A percentile compares a stretch with the other conserved stretches of the same genome.
These are phyloP conservation scores for Musa acuminata DNA, from an alignment of 176 grass and related monocot species.

Conservation along the genomic window DNA sequence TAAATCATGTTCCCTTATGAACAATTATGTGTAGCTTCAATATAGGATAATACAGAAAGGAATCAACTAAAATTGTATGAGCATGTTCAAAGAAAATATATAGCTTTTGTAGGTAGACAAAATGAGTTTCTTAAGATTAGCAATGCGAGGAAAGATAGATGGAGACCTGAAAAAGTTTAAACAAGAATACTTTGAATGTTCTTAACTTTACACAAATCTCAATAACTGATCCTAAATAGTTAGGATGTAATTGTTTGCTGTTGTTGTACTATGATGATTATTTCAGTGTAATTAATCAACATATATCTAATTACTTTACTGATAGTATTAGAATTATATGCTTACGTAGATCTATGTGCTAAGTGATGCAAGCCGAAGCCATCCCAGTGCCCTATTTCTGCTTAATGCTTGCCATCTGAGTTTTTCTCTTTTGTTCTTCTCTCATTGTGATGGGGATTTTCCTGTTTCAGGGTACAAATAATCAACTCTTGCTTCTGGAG, in stretches of 20 bases:
- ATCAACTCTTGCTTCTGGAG: conserved; percentile 58
- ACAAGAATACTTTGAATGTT: too few relatives aligned
- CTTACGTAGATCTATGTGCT: background rate
- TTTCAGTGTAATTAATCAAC: background rate
- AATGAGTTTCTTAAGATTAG: too few relatives aligned
- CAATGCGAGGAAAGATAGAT: too few relatives aligned
- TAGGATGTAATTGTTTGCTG: too few relatives aligned
- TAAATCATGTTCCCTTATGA: too few relatives aligned
- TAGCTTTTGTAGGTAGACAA: too few relatives aligned
- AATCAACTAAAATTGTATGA: too few relatives aligned
- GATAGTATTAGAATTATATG: background rate
- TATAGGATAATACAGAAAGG: too few relatives aligned
- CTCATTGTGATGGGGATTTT: background rate
- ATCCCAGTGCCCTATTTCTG: background rate
- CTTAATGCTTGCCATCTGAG: too few relatives aligned
- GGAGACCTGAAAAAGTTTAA: too few relatives aligned
- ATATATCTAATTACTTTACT: background rate
- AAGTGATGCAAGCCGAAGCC: background rate
- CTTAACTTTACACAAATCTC: background rate
- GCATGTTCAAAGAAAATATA: too few relatives aligned
- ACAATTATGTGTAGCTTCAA: too few relatives aligned
- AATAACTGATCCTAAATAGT: background rate
- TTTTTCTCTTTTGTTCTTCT: background rate
- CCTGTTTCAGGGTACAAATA: conserved; percentile 65
- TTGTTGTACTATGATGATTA: background rate